Evolutionary conservation across 75 land plant genomes (phyloP).

Genomic region (Sequoia sempervirens): DNA sequence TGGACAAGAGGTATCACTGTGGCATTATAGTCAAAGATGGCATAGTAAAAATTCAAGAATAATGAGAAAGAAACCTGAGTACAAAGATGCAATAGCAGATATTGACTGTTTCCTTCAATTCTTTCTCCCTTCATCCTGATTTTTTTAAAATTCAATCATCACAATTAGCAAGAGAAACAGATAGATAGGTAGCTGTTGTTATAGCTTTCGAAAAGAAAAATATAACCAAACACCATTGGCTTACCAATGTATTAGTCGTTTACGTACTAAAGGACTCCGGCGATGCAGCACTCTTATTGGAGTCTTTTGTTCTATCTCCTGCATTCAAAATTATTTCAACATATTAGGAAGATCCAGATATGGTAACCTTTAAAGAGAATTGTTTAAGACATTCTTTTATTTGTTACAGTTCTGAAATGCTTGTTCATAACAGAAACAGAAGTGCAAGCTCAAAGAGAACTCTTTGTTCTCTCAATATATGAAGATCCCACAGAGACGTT

Average conservation of each 20-base stretch:
- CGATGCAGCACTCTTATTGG: conserved; percentile 94
- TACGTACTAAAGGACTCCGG: conserved; percentile 88
- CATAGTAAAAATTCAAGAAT: not conserved
- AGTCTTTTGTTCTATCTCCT: conserved; percentile 85
- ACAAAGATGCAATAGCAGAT: conserved; percentile 82
- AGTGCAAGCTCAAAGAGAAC: not conserved
- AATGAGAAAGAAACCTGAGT: conserved; percentile 65
- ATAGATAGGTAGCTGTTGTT: not conserved
- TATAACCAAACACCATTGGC: conserved; percentile 2
- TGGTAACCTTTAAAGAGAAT: not conserved
- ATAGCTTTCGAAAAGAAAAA: not conserved
- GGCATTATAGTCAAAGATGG: not conserved
- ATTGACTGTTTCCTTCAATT: conserved; percentile 61
- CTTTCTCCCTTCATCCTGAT: conserved; percentile 86
- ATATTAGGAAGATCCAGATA: not conserved
- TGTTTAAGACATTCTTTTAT: not conserved
- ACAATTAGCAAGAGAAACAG: not conserved
- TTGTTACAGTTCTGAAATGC: not conserved
- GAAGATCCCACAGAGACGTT: conserved; percentile 2
- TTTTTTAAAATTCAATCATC: not conserved
- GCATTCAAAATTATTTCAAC: conserved; percentile 6
- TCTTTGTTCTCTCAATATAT: not conserved
- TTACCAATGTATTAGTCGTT: conserved; percentile 80
- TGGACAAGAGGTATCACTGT: not conserved
- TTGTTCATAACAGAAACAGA: not conserved